Evolutionary conservation across 73 alveolate species (phyloP), one percentile per base, ranked within the genome.

Genomic region (Paramecium caudatum): DNA sequence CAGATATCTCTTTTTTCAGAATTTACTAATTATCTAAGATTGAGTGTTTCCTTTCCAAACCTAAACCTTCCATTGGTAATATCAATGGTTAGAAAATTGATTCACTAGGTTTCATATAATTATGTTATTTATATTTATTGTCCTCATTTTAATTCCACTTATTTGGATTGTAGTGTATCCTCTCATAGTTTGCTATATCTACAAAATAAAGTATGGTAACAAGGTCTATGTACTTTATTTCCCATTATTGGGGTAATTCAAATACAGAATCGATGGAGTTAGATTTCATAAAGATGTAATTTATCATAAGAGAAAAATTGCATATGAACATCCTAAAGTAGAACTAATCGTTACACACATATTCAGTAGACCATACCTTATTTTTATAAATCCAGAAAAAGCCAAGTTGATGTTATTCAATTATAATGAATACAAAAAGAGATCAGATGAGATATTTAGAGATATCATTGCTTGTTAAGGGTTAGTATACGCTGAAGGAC

Each of bases 271-370:
- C 46, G 12, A 61, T 5, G 88, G 88, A 0, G 0, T 74, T 15
- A 74, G n/a, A 74, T 74, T 27, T 41, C 32, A 74, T 3, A 74
- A 74, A 41, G 88, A 74, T 43, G 65, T 74, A 16, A 74, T 74
- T 74, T n/a, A 74, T 74, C 43, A 9, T 25, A 74, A 74, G 32
- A 74, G 68, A 74, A 43, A 21, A 15, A 5, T 41, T 23, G 62
- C 68, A 2, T 74, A 74, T 45, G 8, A 36, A 1, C 12, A 74
- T 21, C 88, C 88, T n/a, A 68, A 74, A 19, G 69, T 74, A 74
- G 62, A 74, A 39, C 19, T 74, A 16, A 74, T 74, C 4, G 33
- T 74, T 0, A 41, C 88, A 2, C 43, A 74, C n/a, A 39, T 74
- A 15, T 41, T 74, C 47, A 21, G 39, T 27, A 74, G 30, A 5